phyloP scores from a whole-genome alignment of 2,329 filamentous ascomycete genomes.

The Colletotrichum caudatum region DNA sequence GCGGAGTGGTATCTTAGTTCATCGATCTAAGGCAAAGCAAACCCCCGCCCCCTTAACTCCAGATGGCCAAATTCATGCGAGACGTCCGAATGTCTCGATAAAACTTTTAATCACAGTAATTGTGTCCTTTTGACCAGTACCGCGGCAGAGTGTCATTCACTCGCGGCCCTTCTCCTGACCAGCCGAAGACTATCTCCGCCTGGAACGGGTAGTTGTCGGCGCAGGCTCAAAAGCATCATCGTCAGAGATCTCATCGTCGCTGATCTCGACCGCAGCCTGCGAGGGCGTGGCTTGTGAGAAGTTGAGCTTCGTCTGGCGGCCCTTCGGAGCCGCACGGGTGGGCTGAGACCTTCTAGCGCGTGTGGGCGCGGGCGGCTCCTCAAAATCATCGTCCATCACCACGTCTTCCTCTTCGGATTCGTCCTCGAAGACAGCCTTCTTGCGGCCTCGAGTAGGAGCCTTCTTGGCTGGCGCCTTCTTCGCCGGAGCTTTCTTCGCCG shows the following conservation, averaged over 20 bases:
- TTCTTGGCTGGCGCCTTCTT: constrained; percentile 58
- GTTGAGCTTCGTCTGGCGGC: constrained; percentile 62
- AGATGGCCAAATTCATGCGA: constrained; percentile 1
- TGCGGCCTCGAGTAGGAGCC: constrained; percentile 52
- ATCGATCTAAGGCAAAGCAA: constrained; percentile 19
- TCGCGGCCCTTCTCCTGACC: background rate
- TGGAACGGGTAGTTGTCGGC: constrained; percentile 49
- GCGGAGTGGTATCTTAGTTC: constrained; percentile 19
- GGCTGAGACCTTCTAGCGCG: constrained; percentile 48
- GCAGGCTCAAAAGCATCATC: constrained; percentile 69
- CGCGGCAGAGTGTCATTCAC: background rate
- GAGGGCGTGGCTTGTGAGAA: constrained; percentile 61
- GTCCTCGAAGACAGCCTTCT: constrained; percentile 53
- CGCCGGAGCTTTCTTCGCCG: constrained; percentile 57
- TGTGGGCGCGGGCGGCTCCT: constrained; percentile 45
- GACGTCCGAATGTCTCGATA: background rate
- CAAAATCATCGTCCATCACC: constrained; percentile 66
- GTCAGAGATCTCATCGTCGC: constrained; percentile 74
- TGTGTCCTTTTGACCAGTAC: background rate
- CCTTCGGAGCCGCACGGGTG: constrained; percentile 49
- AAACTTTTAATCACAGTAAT: background rate
- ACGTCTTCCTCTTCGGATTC: constrained; percentile 62
- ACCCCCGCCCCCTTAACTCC: constrained; percentile 17
- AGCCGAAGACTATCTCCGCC: constrained; percentile 30
- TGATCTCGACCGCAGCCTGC: constrained; percentile 68